These are phyloP conservation scores for Dipteronia sinensis DNA, from an alignment of 345 rosid genomes.

Conservation along the genomic window DNA sequence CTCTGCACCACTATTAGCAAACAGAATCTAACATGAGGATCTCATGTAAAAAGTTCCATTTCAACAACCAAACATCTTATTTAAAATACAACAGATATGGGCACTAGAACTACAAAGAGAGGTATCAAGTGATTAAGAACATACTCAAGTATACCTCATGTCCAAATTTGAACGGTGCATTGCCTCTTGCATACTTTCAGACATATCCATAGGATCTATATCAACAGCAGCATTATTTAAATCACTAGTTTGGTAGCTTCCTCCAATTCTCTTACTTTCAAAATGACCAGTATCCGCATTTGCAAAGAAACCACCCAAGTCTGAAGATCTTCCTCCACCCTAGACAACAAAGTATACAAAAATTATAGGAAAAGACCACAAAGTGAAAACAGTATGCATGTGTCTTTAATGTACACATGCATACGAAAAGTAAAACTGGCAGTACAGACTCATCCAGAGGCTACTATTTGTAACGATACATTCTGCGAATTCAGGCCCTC, in stretches of 20 bases:
- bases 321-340: conserved; percentile 66
- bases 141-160: conserved; percentile 65
- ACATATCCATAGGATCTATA: conserved; percentile 92
- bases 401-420: not conserved
- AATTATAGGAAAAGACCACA: conserved; percentile 17
- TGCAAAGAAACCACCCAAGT: conserved; percentile 81
- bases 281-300: conserved; percentile 61
- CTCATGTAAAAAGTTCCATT: conserved; percentile 12
- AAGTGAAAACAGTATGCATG: conserved; percentile 4
- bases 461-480: not conserved
- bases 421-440: no score
- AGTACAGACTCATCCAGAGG: not conserved
- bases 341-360: conserved; percentile 36
- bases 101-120: not conserved
- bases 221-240: conserved; percentile 41
- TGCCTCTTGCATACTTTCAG: conserved; percentile 98
- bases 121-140: conserved; percentile 28
- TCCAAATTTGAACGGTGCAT: conserved; percentile 95
- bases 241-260: conserved; percentile 43
- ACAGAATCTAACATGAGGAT: conserved; percentile 30
- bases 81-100: not conserved
- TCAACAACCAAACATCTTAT: conserved; percentile 1
- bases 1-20: conserved; percentile 74
- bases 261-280: conserved; percentile 51
- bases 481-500: not conserved